These are phyloP conservation scores for Pythium guiyangense DNA, from an alignment of 352 stramenopile genomes.

Conservation along the genomic window DNA sequence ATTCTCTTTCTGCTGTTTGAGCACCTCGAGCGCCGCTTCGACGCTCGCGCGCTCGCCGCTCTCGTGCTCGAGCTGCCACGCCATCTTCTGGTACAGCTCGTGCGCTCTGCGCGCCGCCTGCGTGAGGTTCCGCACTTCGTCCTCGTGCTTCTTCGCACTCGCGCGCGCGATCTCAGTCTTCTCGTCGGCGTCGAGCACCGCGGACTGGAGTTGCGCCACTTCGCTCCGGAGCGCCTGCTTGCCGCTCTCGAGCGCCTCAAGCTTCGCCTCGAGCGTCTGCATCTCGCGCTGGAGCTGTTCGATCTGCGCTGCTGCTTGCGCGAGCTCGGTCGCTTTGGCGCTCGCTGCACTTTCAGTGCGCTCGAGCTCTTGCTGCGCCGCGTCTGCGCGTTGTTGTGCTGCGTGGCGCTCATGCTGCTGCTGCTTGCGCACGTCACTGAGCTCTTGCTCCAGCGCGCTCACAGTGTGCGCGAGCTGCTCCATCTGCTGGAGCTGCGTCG, in stretches of 20 bases:
- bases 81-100: constrained; percentile 50
- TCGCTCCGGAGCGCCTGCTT: constrained; percentile 28
- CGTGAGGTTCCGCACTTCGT: constrained; percentile 55
- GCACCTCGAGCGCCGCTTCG: constrained; percentile 30
- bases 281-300: constrained; percentile 22
- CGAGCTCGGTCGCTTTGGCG: constrained; percentile 26
- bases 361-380: constrained; percentile 8
- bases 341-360: constrained; percentile 22
- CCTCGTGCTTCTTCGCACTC: constrained; percentile 33
- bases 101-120: constrained; percentile 55
- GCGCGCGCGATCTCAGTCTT: constrained; percentile 36
- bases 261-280: constrained; percentile 8
- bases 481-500: constrained; percentile 41
- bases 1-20: constrained; percentile 34
- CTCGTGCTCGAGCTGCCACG: constrained; percentile 53
- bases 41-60: constrained; percentile 39
- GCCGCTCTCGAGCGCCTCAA: constrained; percentile 25
- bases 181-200: constrained; percentile 44
- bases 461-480: constrained; percentile 25
- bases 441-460: constrained; percentile 35
- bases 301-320: constrained; percentile 21
- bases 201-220: constrained; percentile 27
- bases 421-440: constrained; percentile 12
- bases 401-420: not conserved
- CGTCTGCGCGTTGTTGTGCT: not conserved